These are phyloP conservation scores for Aspergillus luchuensis DNA, from an alignment of 2,329 filamentous ascomycete species.

Conservation along the genomic window DNA sequence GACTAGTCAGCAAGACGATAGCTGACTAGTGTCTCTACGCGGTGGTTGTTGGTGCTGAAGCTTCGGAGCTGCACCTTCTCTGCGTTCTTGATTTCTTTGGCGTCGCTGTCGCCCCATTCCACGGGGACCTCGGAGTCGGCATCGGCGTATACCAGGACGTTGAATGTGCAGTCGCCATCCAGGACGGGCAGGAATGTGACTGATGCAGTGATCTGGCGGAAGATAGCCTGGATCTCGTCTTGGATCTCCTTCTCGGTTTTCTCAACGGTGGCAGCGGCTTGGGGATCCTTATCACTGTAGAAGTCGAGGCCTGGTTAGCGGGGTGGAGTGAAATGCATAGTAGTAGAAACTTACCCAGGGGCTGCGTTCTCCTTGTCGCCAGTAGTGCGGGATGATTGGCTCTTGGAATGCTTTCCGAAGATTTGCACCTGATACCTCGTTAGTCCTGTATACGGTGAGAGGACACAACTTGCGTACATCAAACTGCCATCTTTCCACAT, in stretches of 20 bases:
- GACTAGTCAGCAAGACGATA: conserved; percentile 63
- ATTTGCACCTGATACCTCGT: conserved; percentile 55
- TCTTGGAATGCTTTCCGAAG: conserved; percentile 55
- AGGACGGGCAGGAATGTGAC: conserved; percentile 96
- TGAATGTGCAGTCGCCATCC: conserved; percentile 94
- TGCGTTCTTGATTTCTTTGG: conserved; percentile 91
- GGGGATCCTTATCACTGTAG: conserved; percentile 32
- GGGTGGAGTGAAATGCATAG: not conserved
- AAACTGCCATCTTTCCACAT: conserved; percentile 97
- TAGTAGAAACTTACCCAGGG: conserved; percentile 49
- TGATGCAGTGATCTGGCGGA: conserved; percentile 95
- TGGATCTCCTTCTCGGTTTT: conserved; percentile 96
- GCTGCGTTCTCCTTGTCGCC: conserved; percentile 71
- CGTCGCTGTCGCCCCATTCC: conserved; percentile 98
- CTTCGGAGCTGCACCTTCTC: conserved; percentile 94
- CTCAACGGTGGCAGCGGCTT: conserved; percentile 51
- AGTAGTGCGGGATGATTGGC: conserved; percentile 52
- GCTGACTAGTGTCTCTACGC: conserved; percentile 92
- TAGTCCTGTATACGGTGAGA: conserved; percentile 8
- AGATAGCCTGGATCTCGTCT: conserved; percentile 91
- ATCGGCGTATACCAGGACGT: conserved; percentile 96
- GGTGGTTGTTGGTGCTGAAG: conserved; percentile 92
- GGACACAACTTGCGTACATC: conserved; percentile 61
- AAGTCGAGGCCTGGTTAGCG: conserved; percentile 4
- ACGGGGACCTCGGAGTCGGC: conserved; percentile 95